These are phyloP conservation scores for Salvia miltiorrhiza DNA, from an alignment of 257 asterid species.

Conservation along the genomic window DNA sequence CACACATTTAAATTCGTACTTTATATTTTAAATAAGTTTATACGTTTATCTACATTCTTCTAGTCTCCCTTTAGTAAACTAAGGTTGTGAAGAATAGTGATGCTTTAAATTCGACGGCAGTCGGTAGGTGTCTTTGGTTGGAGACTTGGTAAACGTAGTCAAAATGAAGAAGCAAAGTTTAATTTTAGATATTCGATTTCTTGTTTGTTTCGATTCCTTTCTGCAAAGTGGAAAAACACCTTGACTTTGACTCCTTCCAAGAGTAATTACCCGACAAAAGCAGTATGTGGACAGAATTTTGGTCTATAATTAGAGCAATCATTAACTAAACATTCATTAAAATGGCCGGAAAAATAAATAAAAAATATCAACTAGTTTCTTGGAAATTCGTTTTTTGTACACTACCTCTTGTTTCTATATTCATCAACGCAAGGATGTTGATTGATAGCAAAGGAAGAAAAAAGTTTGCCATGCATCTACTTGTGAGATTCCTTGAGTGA, in stretches of 20 bases:
- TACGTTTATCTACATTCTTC: too few relatives aligned
- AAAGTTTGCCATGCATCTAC: too few relatives aligned
- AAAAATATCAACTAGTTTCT: too few relatives aligned
- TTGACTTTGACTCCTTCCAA: not conserved
- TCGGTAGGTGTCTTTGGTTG: slow-evolving; percentile 18
- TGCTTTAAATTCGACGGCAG: slow-evolving; percentile 23
- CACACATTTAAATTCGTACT: too few relatives aligned
- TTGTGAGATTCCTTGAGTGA: too few relatives aligned
- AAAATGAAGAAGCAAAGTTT: not conserved
- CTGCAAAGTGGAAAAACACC: not conserved
- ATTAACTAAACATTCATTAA: not conserved
- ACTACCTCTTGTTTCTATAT: too few relatives aligned
- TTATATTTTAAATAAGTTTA: too few relatives aligned
- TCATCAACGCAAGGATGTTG: too few relatives aligned
- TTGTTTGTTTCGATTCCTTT: not conserved
- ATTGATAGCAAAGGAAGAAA: too few relatives aligned
- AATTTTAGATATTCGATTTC: not conserved
- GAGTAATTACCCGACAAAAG: not conserved
- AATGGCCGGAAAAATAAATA: too few relatives aligned
- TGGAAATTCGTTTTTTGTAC: too few relatives aligned
- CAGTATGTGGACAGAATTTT: not conserved
- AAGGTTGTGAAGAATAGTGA: not conserved
- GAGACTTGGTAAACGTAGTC: slow-evolving; percentile 37
- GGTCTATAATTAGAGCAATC: not conserved
- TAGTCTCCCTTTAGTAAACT: too few relatives aligned